Conservation (phyloP, 1,284 basidiomycete species). For the Takashimella koratensis region DNA sequence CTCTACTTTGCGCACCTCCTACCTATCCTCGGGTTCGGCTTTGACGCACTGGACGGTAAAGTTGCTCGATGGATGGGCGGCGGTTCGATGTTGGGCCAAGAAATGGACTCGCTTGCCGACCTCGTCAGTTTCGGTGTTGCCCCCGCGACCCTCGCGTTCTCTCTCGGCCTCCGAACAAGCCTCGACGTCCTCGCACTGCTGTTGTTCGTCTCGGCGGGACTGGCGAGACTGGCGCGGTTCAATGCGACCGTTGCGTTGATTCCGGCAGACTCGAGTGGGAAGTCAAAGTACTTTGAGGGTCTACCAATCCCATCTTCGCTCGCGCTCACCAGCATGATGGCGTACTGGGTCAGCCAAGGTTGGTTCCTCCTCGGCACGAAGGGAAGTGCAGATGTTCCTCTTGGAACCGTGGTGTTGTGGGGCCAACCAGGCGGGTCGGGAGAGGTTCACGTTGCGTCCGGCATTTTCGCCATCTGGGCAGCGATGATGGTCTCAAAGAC, state of each 20-base stretch:
- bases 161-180: constrained; percentile 81
- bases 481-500: constrained; percentile 96
- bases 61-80: constrained; percentile 96
- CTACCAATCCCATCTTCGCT: constrained; percentile 93
- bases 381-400: constrained; percentile 55
- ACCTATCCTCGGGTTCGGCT: constrained; percentile 93
- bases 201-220: constrained; percentile 89
- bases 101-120: constrained; percentile 95
- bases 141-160: constrained; percentile 86
- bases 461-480: constrained; percentile 76
- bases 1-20: constrained; percentile 82
- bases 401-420: constrained; percentile 68
- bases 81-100: constrained; percentile 95
- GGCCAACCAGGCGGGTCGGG: constrained; percentile 66
- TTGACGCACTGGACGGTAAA: constrained; percentile 97
- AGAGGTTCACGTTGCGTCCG: constrained; percentile 71
- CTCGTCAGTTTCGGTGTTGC: constrained; percentile 97
- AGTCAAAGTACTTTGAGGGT: constrained; percentile 94
- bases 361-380: constrained; percentile 59
- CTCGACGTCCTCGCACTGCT: constrained; percentile 85
- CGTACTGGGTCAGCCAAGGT: constrained; percentile 76
- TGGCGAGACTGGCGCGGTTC: constrained; percentile 94
- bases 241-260: constrained; percentile 96
- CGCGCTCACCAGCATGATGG: constrained; percentile 72
- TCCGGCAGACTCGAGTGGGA: constrained; percentile 82